Evolutionary conservation across 2,329 filamentous ascomycete genomes (phyloP), one percentile per base, ranked within the genome.

Genomic region (Chalara sp.): DNA sequence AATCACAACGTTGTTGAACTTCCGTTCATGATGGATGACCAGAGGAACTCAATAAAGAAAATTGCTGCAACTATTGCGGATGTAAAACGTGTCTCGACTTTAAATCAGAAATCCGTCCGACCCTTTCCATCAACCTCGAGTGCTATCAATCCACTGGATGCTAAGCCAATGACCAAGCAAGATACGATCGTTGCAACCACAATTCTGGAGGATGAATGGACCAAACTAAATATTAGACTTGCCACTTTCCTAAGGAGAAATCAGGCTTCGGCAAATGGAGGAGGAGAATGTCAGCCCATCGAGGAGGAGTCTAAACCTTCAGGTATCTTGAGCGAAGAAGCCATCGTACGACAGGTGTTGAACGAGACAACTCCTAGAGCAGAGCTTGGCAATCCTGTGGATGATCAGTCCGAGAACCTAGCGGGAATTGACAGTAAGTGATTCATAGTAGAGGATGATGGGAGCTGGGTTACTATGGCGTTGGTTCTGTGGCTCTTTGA

Each of bases 1-100:
- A 89, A 89, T 60, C 76, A 74, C 3, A 79, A 77, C 0, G 65
- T 88, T 1, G 63, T 86, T 11, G 77, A 76, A 57, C 72, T 88
- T 33, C 83, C 84, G 5, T 70, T 68, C 7, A 84, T 87, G 79
- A 72, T 77, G 35, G 73, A 78, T 55, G 82, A 85, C 54, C 75
- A 83, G 44, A 71, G 74, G 29, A 73, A 77, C 57, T 79, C 83
- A 3, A 74, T 87, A 52, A 80, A 81, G 47, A 58, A 60, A n/a
- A 61, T 68, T 52, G 21, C 3, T 2, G 21, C 21, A 21, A 21
- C 21, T 21, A 21, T 21, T 21, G 21, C 21, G 21, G 21, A 21
- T 21, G 21, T 21, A 21, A 21, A 21, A 21, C 21, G 21, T 21
- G 21, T 21, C 21, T 21, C 21, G 21, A 21, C 21, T 21, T 21